phyloP scores from a whole-genome alignment of 345 rosid genomes.

The Psidium friedrichsthalianum region DNA sequence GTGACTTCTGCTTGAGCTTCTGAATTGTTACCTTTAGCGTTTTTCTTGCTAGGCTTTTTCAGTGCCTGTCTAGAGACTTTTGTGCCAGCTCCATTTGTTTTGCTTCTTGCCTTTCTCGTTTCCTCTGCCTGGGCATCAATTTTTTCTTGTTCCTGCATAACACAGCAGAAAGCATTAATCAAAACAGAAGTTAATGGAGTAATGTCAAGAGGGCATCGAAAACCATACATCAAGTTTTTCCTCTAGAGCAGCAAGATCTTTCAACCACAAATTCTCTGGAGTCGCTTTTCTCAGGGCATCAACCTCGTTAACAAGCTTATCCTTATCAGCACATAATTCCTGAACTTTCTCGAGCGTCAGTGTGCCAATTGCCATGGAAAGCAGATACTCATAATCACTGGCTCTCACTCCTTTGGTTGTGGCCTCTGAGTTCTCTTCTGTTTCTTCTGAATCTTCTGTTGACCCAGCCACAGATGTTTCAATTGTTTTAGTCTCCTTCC shows the following conservation, averaged over 20 bases:
- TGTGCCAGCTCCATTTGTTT: slow-evolving; percentile 14
- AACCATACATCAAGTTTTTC: slow-evolving; percentile 56
- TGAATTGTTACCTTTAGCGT: slow-evolving; percentile 23
- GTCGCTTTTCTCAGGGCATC: slow-evolving; percentile 46
- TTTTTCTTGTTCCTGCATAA: slow-evolving; percentile 42
- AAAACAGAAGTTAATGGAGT: neutral
- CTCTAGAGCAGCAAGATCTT: slow-evolving; percentile 66
- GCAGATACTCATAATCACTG: slow-evolving; percentile 75
- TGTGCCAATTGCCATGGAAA: slow-evolving; percentile 70
- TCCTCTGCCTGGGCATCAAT: slow-evolving; percentile 19
- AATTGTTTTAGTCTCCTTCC: slow-evolving; percentile 42
- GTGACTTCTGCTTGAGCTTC: slow-evolving; percentile 10
- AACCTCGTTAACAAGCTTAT: slow-evolving; percentile 44
- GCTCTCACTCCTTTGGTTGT: slow-evolving; percentile 8
- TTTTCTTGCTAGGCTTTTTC: slow-evolving; percentile 37
- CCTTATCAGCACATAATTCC: slow-evolving; percentile 48
- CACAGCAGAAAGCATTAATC: neutral
- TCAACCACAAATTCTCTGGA: slow-evolving; percentile 55
- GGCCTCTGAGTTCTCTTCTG: slow-evolving; percentile 31
- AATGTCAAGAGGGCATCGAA: neutral
- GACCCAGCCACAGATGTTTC: slow-evolving; percentile 72
- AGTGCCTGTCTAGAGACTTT: slow-evolving; percentile 35
- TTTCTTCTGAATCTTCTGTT: slow-evolving; percentile 38
- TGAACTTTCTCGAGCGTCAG: slow-evolving; percentile 79
- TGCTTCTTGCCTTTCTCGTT: slow-evolving; percentile 25